phyloP scores from a whole-genome alignment of 2,329 filamentous ascomycete species.

The Cytospora piceicola region DNA sequence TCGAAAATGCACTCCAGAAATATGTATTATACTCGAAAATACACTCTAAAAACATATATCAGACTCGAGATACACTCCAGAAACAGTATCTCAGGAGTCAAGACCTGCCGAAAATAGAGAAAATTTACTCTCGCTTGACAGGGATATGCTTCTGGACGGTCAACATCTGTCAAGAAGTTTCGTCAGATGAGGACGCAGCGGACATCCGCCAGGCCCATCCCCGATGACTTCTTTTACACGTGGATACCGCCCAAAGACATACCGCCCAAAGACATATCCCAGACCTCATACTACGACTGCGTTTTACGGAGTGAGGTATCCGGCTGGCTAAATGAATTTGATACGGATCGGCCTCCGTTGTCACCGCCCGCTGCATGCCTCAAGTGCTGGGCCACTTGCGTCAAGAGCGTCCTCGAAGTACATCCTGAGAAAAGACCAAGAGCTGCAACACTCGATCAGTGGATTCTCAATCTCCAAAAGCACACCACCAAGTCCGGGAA shows the following conservation, averaged over 20 bases:
- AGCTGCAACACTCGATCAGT: slow-evolving; percentile 4
- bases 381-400: slow-evolving; percentile 24
- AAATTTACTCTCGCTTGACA: too few relatives aligned
- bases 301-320: background rate
- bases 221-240: slow-evolving; percentile 25
- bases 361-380: background rate
- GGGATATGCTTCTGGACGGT: slow-evolving; percentile 10
- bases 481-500: background rate
- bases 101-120: too few relatives aligned
- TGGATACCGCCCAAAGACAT: background rate
- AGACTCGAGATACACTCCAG: too few relatives aligned
- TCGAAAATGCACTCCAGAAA: too few relatives aligned
- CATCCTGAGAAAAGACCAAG: slow-evolving; percentile 12
- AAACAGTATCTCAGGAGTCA: too few relatives aligned
- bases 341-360: background rate
- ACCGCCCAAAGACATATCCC: background rate
- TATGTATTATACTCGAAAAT: too few relatives aligned
- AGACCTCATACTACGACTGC: background rate
- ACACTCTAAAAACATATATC: too few relatives aligned
- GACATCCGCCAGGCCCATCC: background rate
- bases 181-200: background rate
- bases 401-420: slow-evolving; percentile 15
- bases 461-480: background rate
- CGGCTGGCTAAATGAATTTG: slow-evolving; percentile 15
- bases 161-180: slow-evolving; percentile 5